Base-by-base conservation (phyloP, 441 rosid species). In the Populus trichocarpa region DNA sequence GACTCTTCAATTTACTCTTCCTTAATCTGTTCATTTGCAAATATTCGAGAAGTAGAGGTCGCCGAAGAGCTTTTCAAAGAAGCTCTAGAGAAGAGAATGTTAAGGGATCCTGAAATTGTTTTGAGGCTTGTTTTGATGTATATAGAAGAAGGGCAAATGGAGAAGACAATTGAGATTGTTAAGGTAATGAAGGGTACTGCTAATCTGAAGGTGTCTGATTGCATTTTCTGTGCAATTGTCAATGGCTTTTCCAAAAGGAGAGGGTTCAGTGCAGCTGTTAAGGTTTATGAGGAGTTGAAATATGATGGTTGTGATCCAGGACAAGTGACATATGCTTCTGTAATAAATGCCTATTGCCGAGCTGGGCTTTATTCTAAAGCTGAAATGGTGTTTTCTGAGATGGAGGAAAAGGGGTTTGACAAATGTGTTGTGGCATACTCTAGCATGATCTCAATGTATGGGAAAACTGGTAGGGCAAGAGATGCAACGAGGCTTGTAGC, bases 351-450 rank as follows among this genome's bases (percentile, higher is more conserved):
- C 0, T 89, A 95, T 77, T 89, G 84, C 78, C 86, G 92, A 2
- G 75, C 82, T 30, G 91, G 88, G 73, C 83, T 85, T 67, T 85
- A 89, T 75, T 71, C 84, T 2, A 86, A 88, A 80, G 97, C 97
- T 0, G 95, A 91, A 76, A 83, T 3, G 82, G 68, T 84, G 73
- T 93, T 95, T 69, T 53, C 69, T 2, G 97, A 91, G 83, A 94
- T 95, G 97, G 88, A 87, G 61, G 79, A 75, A 67, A 89, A 84
- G 68, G 97, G 97, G n/a, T 90, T 88, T 61, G 89, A 91, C 66
- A 89, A 85, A 81, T 91, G 98, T 65, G 87, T 93, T 6, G 97
- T 95, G 26, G 97, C 97, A 2, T 91, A 93, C 79, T 90, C 95
- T 3, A 95, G 84, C 85, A 86, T 95, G 74, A 82, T 95, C 25